phyloP scores from a whole-genome alignment of 805 yeast genomes.

The Tetrapisispora taiwanensis region DNA sequence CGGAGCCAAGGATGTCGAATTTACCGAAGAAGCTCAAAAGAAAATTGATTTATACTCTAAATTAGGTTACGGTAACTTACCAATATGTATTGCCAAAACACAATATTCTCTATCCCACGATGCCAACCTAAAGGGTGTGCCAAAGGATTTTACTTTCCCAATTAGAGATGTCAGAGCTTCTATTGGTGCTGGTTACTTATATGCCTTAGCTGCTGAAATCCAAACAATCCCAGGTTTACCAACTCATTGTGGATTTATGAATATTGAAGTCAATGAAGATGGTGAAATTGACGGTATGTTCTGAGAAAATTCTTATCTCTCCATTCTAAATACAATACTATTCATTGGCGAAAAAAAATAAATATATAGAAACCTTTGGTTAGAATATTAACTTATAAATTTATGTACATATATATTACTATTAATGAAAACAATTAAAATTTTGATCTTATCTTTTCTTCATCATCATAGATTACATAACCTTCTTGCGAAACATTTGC shows the following conservation, averaged over 20 bases:
- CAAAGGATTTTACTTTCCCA: conserved; percentile 70
- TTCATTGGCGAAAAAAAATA: neutral
- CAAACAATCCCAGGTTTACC: conserved; percentile 83
- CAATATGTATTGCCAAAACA: conserved; percentile 78
- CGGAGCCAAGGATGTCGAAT: conserved; percentile 65
- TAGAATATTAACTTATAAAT: neutral
- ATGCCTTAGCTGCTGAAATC: conserved; percentile 78
- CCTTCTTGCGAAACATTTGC: conserved; percentile 65
- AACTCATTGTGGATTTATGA: conserved; percentile 79
- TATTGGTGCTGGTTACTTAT: conserved; percentile 76
- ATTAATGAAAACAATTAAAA: conserved; percentile 6
- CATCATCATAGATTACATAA: conserved; percentile 25
- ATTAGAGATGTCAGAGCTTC: conserved; percentile 71
- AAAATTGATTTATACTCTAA: conserved; percentile 57
- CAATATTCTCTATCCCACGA: conserved; percentile 80
- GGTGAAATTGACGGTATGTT: conserved; percentile 79
- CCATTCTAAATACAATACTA: neutral
- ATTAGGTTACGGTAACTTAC: conserved; percentile 70
- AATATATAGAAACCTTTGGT: neutral
- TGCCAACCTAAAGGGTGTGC: conserved; percentile 74
- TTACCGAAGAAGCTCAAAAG: conserved; percentile 56
- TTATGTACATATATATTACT: neutral
- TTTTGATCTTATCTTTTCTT: conserved; percentile 13
- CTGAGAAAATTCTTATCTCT: conserved; percentile 20
- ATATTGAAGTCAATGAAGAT: conserved; percentile 68